Percentiles rank a stretch among this genome's conserved stretches.
These are phyloP conservation scores for Chalciporus piperatus DNA, from an alignment of 768 basidiomycete genomes.

Conservation along the genomic window DNA sequence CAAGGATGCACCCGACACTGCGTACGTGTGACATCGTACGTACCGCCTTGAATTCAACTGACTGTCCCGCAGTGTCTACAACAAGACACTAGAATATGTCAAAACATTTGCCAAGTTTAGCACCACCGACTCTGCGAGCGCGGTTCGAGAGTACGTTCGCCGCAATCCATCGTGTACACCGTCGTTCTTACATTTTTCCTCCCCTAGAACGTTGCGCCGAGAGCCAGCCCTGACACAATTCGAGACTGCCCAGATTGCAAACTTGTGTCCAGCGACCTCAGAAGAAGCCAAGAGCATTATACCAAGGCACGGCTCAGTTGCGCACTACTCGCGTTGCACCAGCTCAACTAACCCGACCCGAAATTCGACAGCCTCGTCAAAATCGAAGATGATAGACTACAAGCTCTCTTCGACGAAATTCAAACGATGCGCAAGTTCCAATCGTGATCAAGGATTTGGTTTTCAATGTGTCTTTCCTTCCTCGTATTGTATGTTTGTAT, in stretches of 20 bases:
- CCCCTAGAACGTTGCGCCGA: conserved; percentile 65
- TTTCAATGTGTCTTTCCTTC: background rate
- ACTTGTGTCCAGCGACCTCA: conserved; percentile 80
- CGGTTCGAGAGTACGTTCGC: conserved; percentile 77
- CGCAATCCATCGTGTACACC: background rate
- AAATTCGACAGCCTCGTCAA: conserved; percentile 64
- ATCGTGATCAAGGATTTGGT: conserved; percentile 40
- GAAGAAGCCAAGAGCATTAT: conserved; percentile 92
- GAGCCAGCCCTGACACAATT: conserved; percentile 83
- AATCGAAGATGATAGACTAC: conserved; percentile 83
- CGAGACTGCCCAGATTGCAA: conserved; percentile 91
- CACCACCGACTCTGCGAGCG: conserved; percentile 77
- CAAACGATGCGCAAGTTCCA: conserved; percentile 91
- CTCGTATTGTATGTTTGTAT: background rate
- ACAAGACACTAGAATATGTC: conserved; percentile 90
- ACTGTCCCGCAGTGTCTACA: conserved; percentile 68
- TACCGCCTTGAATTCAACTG: background rate
- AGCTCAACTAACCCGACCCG: background rate
- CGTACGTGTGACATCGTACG: conserved; percentile 44
- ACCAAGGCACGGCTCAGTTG: conserved; percentile 61
- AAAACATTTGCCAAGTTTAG: conserved; percentile 90
- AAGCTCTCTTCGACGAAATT: conserved; percentile 81
- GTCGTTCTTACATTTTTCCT: conserved; percentile 1
- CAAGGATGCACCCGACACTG: conserved; percentile 84
- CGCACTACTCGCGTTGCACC: background rate